Percentiles rank a stretch among this genome's conserved stretches.
These are phyloP conservation scores for Annulohypoxylon truncatum DNA, from an alignment of 2,329 filamentous ascomycete genomes.

Conservation along the genomic window DNA sequence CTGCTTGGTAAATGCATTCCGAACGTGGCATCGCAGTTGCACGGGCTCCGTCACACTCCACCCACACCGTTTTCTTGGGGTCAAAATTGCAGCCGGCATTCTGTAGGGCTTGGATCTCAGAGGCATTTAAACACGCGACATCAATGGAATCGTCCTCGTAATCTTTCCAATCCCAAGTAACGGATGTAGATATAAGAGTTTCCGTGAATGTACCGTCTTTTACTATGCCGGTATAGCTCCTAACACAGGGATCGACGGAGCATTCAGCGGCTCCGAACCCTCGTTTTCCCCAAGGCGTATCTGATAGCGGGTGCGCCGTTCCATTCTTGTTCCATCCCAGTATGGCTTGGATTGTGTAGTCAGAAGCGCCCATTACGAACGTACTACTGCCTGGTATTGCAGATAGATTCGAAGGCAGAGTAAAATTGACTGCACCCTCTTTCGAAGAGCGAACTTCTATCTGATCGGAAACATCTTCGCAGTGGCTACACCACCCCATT, in stretches of 20 bases:
- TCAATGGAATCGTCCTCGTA: neutral
- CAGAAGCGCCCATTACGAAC: slow-evolving; percentile 7
- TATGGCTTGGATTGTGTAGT: slow-evolving; percentile 1
- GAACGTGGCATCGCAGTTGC: slow-evolving; percentile 11
- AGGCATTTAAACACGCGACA: slow-evolving; percentile 6
- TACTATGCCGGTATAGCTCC: slow-evolving; percentile 8
- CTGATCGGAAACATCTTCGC: slow-evolving; percentile 23
- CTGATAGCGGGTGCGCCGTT: neutral
- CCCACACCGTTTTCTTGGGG: slow-evolving; percentile 9
- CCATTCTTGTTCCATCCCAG: neutral
- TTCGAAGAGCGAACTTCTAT: neutral
- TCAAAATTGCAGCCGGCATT: slow-evolving; percentile 17
- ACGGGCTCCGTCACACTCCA: slow-evolving; percentile 6
- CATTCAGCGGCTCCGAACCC: slow-evolving; percentile 26
- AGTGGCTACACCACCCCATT: slow-evolving; percentile 18
- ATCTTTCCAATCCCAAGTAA: neutral
- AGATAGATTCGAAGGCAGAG: slow-evolving; percentile 18
- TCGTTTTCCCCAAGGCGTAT: slow-evolving; percentile 16
- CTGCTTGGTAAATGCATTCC: slow-evolving; percentile 23
- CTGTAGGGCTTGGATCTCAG: slow-evolving; percentile 5
- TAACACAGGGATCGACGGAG: slow-evolving; percentile 11
- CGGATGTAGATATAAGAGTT: slow-evolving; percentile 1
- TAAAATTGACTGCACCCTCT: neutral
- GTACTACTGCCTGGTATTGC: slow-evolving; percentile 1
- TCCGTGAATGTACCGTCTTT: slow-evolving; percentile 16